These are phyloP conservation scores for Lipomyces kockii DNA, from an alignment of 805 yeast genomes.

Conservation along the genomic window DNA sequence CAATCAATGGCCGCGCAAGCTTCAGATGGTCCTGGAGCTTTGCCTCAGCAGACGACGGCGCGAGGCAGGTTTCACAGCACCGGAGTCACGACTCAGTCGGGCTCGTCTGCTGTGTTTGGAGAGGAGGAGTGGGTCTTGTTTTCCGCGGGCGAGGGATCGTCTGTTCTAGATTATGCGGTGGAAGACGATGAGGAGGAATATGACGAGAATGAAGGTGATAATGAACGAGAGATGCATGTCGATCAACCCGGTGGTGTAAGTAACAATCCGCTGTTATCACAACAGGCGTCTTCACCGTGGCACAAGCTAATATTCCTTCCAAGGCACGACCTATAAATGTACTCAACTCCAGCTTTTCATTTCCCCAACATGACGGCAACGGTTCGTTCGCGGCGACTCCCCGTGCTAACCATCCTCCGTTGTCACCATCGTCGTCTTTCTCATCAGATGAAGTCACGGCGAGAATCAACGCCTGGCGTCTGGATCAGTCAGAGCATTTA, in stretches of 20 bases:
- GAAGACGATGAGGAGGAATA: conserved; percentile 31
- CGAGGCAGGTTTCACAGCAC: conserved; percentile 2
- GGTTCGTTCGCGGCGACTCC: conserved; percentile 37
- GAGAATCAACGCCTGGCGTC: conserved; percentile 50
- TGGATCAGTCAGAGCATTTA: conserved; percentile 47
- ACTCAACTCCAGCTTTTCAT: conserved; percentile 24
- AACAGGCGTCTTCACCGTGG: not conserved
- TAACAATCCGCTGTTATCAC: not conserved
- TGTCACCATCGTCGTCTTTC: conserved; percentile 20
- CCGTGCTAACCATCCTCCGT: conserved; percentile 2
- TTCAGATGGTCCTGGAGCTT: not conserved
- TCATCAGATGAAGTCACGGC: conserved; percentile 43
- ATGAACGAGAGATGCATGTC: conserved; percentile 15
- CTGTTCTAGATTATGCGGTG: conserved; percentile 17
- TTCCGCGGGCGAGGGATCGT: conserved; percentile 41
- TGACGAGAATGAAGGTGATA: conserved; percentile 22
- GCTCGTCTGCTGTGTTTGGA: not conserved
- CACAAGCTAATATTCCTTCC: conserved; percentile 6
- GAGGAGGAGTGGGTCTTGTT: conserved; percentile 49
- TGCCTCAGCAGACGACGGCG: not conserved
- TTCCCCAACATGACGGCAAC: conserved; percentile 34
- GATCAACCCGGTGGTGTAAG: not conserved
- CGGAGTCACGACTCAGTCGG: conserved; percentile 14
- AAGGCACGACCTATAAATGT: not conserved
- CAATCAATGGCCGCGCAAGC: conserved; percentile 12